Percentiles rank a stretch among this genome's conserved stretches.
These are phyloP conservation scores for Aspergillus carlsbadensis DNA, from an alignment of 495 filamentous ascomycete species.

Conservation along the genomic window DNA sequence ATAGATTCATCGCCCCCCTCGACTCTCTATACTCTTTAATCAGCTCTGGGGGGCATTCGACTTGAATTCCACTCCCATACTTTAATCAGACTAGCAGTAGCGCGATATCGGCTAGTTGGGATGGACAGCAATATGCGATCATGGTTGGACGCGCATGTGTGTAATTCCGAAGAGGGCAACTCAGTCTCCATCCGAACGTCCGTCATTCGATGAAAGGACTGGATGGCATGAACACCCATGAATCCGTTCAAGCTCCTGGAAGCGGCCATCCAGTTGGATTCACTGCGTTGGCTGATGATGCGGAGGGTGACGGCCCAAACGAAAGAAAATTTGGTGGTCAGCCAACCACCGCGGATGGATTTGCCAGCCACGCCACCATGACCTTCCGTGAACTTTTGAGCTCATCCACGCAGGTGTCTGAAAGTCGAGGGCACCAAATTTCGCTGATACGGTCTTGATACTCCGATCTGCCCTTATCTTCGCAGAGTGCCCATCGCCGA, in stretches of 20 bases:
- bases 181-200: slow-evolving; percentile 7
- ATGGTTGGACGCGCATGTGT: background rate
- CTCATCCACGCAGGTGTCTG: too few species aligned
- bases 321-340: slow-evolving; percentile 12
- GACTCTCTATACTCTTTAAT: background rate
- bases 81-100: slow-evolving; percentile 5
- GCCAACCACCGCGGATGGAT: slow-evolving; percentile 23
- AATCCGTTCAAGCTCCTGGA: slow-evolving; percentile 2
- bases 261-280: slow-evolving; percentile 8
- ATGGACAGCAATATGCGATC: background rate
- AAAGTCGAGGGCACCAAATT: too few species aligned
- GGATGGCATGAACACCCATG: slow-evolving; percentile 10
- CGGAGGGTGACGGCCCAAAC: slow-evolving; percentile 14
- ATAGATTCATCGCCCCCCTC: too few species aligned
- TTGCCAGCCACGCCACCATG: slow-evolving; percentile 25
- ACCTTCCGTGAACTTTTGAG: background rate
- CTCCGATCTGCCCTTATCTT: too few species aligned
- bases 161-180: slow-evolving; percentile 9
- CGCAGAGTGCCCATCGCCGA: too few species aligned
- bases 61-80: background rate
- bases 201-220: slow-evolving; percentile 7
- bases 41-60: background rate
- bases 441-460: too few species aligned
- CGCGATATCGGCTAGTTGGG: background rate
- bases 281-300: background rate